These are phyloP conservation scores for Daldinia vernicosa DNA, from an alignment of 495 filamentous ascomycete species.

Conservation along the genomic window DNA sequence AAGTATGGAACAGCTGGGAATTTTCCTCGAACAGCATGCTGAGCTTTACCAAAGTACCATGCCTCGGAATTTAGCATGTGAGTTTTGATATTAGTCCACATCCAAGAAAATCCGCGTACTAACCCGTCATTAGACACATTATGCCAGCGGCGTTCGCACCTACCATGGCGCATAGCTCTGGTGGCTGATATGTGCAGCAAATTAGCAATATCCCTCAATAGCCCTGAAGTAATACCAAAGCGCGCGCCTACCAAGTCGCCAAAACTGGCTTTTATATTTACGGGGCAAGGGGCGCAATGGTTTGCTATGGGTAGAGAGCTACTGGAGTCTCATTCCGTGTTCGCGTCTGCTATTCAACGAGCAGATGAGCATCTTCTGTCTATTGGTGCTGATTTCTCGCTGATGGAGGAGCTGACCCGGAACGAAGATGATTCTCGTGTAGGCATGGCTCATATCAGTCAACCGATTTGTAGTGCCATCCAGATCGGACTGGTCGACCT, in stretches of 20 bases:
- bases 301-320: constrained; percentile 63
- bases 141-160: constrained; percentile 50
- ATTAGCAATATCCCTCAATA: constrained; percentile 46
- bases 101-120: neutral
- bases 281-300: constrained; percentile 64
- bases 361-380: constrained; percentile 44
- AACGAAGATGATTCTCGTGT: constrained; percentile 54
- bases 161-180: constrained; percentile 52
- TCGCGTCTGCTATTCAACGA: constrained; percentile 45
- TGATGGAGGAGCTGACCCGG: constrained; percentile 44
- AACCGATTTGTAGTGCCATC: constrained; percentile 59
- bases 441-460: constrained; percentile 56
- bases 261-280: constrained; percentile 53
- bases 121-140: constrained; percentile 46
- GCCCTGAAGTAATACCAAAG: constrained; percentile 46
- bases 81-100: constrained; percentile 3
- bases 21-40: constrained; percentile 57
- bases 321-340: constrained; percentile 52
- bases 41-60: constrained; percentile 57
- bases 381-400: constrained; percentile 50
- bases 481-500: constrained; percentile 64
- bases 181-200: constrained; percentile 50
- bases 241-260: constrained; percentile 44
- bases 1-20: constrained; percentile 42
- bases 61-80: constrained; percentile 50